phyloP scores from a whole-genome alignment of 805 yeast genomes.

The Candida tallmaniae region DNA sequence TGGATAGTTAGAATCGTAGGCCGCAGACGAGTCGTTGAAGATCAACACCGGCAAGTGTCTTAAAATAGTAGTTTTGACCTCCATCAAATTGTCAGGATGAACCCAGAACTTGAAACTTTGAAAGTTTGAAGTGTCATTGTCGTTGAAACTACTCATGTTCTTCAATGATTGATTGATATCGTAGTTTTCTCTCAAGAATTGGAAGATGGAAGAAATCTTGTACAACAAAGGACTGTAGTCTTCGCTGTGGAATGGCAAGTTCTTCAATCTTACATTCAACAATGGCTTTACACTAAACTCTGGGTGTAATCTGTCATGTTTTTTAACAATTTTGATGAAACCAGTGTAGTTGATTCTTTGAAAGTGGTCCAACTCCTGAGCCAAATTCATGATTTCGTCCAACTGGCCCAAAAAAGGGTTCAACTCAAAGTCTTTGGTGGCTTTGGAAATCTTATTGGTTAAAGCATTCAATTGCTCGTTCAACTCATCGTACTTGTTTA shows the following conservation, averaged over 20 bases:
- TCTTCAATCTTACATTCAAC: slow-evolving; percentile 79
- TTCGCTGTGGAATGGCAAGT: slow-evolving; percentile 88
- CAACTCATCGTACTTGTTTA: slow-evolving; percentile 61
- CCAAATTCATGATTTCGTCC: slow-evolving; percentile 67
- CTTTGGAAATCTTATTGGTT: slow-evolving; percentile 52
- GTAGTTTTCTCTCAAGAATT: slow-evolving; percentile 73
- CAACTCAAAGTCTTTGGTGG: slow-evolving; percentile 46
- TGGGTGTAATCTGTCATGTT: slow-evolving; percentile 89
- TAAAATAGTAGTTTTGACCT: slow-evolving; percentile 90
- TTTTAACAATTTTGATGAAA: slow-evolving; percentile 88
- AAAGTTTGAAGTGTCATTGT: slow-evolving; percentile 36
- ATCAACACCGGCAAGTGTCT: slow-evolving; percentile 91
- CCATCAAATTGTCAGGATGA: slow-evolving; percentile 91
- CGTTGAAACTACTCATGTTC: slow-evolving; percentile 46
- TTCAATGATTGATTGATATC: slow-evolving; percentile 45
- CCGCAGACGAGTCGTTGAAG: slow-evolving; percentile 41
- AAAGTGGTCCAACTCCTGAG: slow-evolving; percentile 86
- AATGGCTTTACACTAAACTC: slow-evolving; percentile 87
- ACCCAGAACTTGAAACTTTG: slow-evolving; percentile 89
- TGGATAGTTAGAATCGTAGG: slow-evolving; percentile 22
- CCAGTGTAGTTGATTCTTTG: slow-evolving; percentile 93
- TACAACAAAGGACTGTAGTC: slow-evolving; percentile 89
- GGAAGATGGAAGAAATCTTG: slow-evolving; percentile 76
- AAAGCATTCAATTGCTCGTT: slow-evolving; percentile 58
- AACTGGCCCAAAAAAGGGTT: slow-evolving; percentile 58